A percentile compares a stretch with the other conserved stretches of the same genome.
These are phyloP conservation scores for Candida vaughaniae DNA, from an alignment of 805 yeast genomes.

Conservation along the genomic window DNA sequence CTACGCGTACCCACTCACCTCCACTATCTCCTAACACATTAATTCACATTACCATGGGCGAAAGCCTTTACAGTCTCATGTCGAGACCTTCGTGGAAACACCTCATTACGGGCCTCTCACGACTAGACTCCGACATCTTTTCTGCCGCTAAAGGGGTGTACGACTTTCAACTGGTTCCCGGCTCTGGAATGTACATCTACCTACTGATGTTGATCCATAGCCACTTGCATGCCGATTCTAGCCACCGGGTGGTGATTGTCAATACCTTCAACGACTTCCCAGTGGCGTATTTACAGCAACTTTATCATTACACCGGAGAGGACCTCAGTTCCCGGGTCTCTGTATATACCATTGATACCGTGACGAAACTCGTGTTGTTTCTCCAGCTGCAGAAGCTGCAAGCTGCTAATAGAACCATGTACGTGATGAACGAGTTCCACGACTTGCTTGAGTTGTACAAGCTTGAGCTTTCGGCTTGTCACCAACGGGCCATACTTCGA, in stretches of 20 bases:
- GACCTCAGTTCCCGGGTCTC: conserved; percentile 22
- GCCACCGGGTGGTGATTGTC: conserved; percentile 24
- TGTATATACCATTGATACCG: conserved; percentile 7
- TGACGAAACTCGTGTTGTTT: conserved; percentile 10
- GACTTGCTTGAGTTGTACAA: conserved; percentile 35
- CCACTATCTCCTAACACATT: no score
- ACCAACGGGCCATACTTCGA: conserved; percentile 33
- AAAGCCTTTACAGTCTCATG: conserved; percentile 19
- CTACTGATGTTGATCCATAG: not conserved
- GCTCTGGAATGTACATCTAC: conserved; percentile 6
- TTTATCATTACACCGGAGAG: conserved; percentile 16
- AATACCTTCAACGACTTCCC: conserved; percentile 34
- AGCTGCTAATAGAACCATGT: conserved; percentile 14
- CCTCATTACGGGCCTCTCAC: conserved; percentile 25
- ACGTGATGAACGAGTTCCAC: conserved; percentile 32
- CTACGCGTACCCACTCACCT: no score
- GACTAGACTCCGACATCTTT: not conserved
- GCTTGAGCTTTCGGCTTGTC: conserved; percentile 29
- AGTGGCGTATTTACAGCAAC: conserved; percentile 21
- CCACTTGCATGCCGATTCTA: conserved; percentile 21
- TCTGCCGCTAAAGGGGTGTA: conserved; percentile 21
- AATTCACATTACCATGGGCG: no score
- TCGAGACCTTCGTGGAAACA: conserved; percentile 27
- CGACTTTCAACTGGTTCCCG: conserved; percentile 40
- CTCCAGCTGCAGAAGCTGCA: conserved; percentile 4